phyloP scores from a whole-genome alignment of 805 yeast genomes.

The Candida ipomoeae region DNA sequence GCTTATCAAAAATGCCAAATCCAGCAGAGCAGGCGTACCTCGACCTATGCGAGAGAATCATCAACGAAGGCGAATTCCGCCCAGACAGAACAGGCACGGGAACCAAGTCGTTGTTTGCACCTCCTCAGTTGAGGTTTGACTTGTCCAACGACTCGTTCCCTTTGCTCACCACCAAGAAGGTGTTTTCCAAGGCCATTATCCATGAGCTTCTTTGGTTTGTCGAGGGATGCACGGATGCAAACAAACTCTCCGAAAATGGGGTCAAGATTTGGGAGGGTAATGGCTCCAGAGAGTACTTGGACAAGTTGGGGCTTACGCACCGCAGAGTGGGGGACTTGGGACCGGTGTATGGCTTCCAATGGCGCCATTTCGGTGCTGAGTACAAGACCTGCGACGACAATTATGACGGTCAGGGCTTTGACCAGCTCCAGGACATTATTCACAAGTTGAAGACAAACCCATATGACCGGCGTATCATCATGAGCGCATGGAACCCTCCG shows the following conservation, averaged over 20 bases:
- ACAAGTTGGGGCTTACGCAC: constrained; percentile 70
- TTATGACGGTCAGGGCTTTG: constrained; percentile 83
- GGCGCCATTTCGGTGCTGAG: constrained; percentile 98
- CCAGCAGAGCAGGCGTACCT: constrained; percentile 81
- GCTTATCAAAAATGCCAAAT: constrained; percentile 21
- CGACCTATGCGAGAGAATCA: constrained; percentile 72
- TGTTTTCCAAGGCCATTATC: constrained; percentile 83
- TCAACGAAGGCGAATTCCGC: constrained; percentile 81
- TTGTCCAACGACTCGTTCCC: constrained; percentile 75
- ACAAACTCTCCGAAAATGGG: constrained; percentile 69
- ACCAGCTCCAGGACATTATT: constrained; percentile 80
- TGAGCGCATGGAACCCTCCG: constrained; percentile 99
- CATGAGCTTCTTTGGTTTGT: constrained; percentile 93
- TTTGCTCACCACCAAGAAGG: constrained; percentile 86
- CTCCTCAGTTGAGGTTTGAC: constrained; percentile 88
- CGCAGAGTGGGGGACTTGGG: constrained; percentile 94
- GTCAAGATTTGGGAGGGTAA: constrained; percentile 99
- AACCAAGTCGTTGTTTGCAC: constrained; percentile 84
- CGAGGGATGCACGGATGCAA: constrained; percentile 85
- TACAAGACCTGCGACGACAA: constrained; percentile 84
- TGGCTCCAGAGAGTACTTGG: constrained; percentile 89
- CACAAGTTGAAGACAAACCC: constrained; percentile 82
- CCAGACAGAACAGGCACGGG: constrained; percentile 99
- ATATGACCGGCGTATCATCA: constrained; percentile 86
- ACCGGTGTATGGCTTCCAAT: constrained; percentile 97